Evolutionary conservation across 2,329 filamentous ascomycete genomes (phyloP), one percentile per base, ranked within the genome.

Genomic region (Hymenoscyphus fraxineus): DNA sequence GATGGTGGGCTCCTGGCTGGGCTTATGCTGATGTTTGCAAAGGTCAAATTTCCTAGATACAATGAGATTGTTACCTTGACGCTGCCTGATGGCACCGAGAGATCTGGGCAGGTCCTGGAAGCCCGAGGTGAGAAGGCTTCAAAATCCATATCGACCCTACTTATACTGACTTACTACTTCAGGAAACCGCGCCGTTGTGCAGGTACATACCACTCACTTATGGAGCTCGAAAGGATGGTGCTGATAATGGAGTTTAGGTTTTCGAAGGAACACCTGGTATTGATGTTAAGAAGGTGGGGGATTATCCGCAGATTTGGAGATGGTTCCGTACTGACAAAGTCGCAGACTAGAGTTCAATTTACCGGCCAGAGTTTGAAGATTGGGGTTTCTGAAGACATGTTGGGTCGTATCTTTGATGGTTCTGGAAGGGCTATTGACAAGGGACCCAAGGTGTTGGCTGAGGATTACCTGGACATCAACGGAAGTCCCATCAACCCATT

Each of bases 401-500:
- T 99, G 80, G 95, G 95, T 71, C 94, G 96, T 82, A 93, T 98
- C 79, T 99, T 99, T 77, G 93, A 99, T 82, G 95, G 95, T 75
- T 98, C 95, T 66, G 95, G 95, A 76, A 90, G 94, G 79, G 91
- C 96, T 73, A 99, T 99, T 78, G 95, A 99, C 82, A 99, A 98
- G 83, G 95, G 96, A 62, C 95, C 95, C 67, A 98, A 97, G 83
- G 95, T 99, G 74, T 82, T 99, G 70, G 93, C 95, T 61, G 95
- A 99, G 80, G 95, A 99, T 74, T 99, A 96, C 79, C 85, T 99
- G 73, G 96, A 99, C 78, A 99, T 99, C 82, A 99, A 99, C 83
- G 95, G 95, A 77, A 95, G 89, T 79, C 94, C 95, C 66, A 99
- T 99, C 81, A 99, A 99, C 82, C 95, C 95, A 67, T 98, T 95